Evolutionary conservation across 2,329 filamentous ascomycete genomes (phyloP).

Genomic region (Macrophomina pseudophaseolina): DNA sequence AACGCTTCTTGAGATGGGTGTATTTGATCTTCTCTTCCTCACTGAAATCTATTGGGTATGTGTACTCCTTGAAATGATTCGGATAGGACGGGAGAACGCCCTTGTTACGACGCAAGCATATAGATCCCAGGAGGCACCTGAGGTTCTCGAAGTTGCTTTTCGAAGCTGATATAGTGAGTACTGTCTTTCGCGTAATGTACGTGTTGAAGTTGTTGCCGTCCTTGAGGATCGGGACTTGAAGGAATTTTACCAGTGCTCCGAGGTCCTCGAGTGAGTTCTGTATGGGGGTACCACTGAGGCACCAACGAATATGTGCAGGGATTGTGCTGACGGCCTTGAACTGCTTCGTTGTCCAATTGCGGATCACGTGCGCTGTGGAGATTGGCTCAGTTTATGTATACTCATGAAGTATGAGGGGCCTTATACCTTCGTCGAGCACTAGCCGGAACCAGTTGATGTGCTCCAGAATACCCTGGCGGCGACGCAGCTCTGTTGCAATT

Average conservation of each 20-base stretch:
- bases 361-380: conserved; percentile 52
- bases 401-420: not conserved
- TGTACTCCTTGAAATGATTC: not conserved
- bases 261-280: conserved; percentile 34
- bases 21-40: conserved; percentile 21
- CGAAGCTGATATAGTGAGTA: not conserved
- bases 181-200: conserved; percentile 19
- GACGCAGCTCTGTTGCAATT: not conserved
- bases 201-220: conserved; percentile 24
- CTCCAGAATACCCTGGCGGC: not conserved
- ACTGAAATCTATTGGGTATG: conserved; percentile 24
- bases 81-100: conserved; percentile 14
- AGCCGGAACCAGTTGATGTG: not conserved
- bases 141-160: conserved; percentile 12
- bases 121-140: conserved; percentile 24
- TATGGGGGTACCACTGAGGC: conserved; percentile 54
- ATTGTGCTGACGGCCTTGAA: conserved; percentile 49
- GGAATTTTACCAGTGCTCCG: conserved; percentile 30
- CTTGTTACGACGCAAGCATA: conserved; percentile 29
- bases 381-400: not conserved
- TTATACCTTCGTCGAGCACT: conserved; percentile 13
- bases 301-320: conserved; percentile 55
- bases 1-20: conserved; percentile 23
- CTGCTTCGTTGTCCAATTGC: conserved; percentile 50
- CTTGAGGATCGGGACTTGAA: conserved; percentile 32